Percentiles rank a stretch among this genome's conserved stretches.
phyloP scores from a whole-genome alignment of 1,284 basidiomycete genomes.

The Mrakiaceae sp. region DNA sequence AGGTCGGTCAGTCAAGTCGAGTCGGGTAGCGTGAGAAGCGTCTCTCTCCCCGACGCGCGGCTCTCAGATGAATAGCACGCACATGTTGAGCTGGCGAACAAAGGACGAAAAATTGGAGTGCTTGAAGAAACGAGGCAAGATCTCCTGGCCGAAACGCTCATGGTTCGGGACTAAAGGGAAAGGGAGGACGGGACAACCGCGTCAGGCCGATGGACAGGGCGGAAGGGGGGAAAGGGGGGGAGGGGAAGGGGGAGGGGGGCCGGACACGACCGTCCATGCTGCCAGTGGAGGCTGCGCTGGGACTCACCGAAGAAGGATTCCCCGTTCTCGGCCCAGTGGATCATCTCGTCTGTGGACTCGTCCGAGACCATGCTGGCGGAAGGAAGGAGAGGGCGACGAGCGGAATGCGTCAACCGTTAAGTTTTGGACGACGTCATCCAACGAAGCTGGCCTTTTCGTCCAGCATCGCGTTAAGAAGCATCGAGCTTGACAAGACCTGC shows the following conservation, averaged over 20 bases:
- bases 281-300: too few species aligned
- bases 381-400: neutral
- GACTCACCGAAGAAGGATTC: constrained; percentile 77
- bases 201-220: neutral
- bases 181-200: neutral
- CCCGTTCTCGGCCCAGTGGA: constrained; percentile 79
- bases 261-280: neutral
- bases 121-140: constrained; percentile 90
- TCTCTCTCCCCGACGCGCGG: too few species aligned
- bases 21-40: neutral
- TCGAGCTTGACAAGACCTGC: neutral
- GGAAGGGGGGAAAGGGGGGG: neutral
- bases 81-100: constrained; percentile 92
- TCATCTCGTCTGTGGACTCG: constrained; percentile 59
- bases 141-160: constrained; percentile 80
- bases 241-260: neutral
- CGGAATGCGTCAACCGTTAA: neutral
- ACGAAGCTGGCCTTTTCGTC: constrained; percentile 9
- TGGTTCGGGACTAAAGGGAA: constrained; percentile 66
- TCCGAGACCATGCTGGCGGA: constrained; percentile 73
- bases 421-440: neutral
- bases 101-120: constrained; percentile 91
- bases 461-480: neutral
- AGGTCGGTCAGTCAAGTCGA: neutral
- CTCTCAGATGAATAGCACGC: constrained; percentile 9